Conservation (phyloP, 2,329 filamentous ascomycete species). For the Pochonia chlamydosporia region DNA sequence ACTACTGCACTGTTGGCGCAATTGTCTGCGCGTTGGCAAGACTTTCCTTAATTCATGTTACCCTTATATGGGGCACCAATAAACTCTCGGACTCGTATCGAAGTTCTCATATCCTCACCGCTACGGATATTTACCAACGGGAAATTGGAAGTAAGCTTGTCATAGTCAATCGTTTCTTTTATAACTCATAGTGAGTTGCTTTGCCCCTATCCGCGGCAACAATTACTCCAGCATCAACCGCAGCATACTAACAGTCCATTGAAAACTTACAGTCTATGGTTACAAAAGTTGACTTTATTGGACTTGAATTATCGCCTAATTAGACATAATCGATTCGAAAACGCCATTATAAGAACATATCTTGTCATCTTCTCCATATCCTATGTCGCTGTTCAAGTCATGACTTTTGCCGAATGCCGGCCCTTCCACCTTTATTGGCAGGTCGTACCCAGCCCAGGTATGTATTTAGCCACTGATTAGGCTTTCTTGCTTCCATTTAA, state of each 20-base stretch:
- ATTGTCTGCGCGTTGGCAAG: constrained; percentile 24
- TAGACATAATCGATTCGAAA: constrained; percentile 16
- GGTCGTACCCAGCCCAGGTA: constrained; percentile 36
- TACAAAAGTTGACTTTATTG: constrained; percentile 22
- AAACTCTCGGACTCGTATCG: constrained; percentile 22
- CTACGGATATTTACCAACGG: constrained; percentile 24
- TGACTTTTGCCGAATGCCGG: constrained; percentile 29
- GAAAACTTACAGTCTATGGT: constrained; percentile 17
- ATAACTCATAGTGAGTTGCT: constrained; percentile 30
- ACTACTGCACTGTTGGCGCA: constrained; percentile 30
- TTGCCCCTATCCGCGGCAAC: too few species aligned
- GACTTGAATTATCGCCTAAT: constrained; percentile 20
- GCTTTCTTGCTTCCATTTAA: not conserved
- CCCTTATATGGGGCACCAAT: constrained; percentile 29
- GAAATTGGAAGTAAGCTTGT: constrained; percentile 28
- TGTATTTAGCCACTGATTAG: too few species aligned
- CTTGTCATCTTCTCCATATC: constrained; percentile 21
- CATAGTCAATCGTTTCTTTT: constrained; percentile 24
- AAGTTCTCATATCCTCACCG: constrained; percentile 18
- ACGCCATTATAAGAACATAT: constrained; percentile 18
- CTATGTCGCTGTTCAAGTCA: constrained; percentile 25
- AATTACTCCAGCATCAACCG: too few species aligned
- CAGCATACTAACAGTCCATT: too few species aligned
- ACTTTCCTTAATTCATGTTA: constrained; percentile 24
- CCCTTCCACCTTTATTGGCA: constrained; percentile 53